Percentiles rank a stretch among this genome's conserved stretches.
Conservation (phyloP, 805 yeast species). For the Kodamaea neixiangensis region DNA sequence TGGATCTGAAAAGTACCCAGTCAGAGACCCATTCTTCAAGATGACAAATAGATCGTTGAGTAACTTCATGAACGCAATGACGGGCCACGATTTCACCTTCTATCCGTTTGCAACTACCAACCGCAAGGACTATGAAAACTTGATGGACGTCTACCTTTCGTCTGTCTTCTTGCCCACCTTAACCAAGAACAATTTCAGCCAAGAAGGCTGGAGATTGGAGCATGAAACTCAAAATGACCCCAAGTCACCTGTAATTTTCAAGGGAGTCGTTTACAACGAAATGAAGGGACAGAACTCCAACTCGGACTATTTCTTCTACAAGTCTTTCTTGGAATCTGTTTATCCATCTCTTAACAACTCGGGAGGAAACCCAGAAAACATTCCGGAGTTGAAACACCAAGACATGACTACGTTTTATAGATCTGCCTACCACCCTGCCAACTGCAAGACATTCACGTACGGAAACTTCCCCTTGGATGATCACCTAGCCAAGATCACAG, state of each 20-base stretch:
- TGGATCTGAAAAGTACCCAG: conserved; percentile 90
- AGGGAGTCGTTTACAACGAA: conserved; percentile 97
- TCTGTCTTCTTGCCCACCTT: conserved; percentile 83
- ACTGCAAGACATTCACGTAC: conserved; percentile 82
- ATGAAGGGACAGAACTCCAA: conserved; percentile 98
- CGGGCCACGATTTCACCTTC: conserved; percentile 94
- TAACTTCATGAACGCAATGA: conserved; percentile 98
- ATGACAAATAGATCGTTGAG: conserved; percentile 94
- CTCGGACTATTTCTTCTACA: conserved; percentile 82
- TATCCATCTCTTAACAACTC: conserved; percentile 86
- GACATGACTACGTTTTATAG: conserved; percentile 79
- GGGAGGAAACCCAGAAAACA: conserved; percentile 89
- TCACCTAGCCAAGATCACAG: conserved; percentile 59
- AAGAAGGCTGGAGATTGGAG: conserved; percentile 98
- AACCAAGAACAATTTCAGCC: conserved; percentile 78
- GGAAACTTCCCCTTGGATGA: conserved; percentile 70
- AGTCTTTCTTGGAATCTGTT: conserved; percentile 75
- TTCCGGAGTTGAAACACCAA: conserved; percentile 71
- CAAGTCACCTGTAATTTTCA: conserved; percentile 64
- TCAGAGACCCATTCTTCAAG: conserved; percentile 95
- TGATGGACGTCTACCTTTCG: conserved; percentile 85
- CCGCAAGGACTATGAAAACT: conserved; percentile 71
- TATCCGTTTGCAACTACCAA: conserved; percentile 97
- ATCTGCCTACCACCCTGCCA: conserved; percentile 83
- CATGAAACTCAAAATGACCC: conserved; percentile 60